Conservation (phyloP, 2,329 filamentous ascomycete species). For the Myriangium duriaei region DNA sequence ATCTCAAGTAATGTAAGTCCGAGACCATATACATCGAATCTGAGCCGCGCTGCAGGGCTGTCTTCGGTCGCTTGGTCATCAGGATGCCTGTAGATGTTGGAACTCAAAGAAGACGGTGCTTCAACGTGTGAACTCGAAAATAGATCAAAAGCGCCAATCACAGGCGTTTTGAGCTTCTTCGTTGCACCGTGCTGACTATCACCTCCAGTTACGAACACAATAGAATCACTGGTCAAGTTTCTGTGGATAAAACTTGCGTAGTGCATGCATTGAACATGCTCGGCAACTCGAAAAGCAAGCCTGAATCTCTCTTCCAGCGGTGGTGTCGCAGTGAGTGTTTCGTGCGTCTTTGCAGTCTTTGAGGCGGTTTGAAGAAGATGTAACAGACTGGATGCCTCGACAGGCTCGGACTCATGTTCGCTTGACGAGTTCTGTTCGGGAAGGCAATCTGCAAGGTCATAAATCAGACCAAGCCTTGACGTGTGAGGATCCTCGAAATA, state of each 20-base stretch:
- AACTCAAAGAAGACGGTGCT: no score
- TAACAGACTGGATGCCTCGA: constrained; percentile 33
- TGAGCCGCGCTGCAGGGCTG: constrained; percentile 36
- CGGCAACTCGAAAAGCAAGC: constrained; percentile 58
- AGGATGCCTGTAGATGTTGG: constrained; percentile 20
- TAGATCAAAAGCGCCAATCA: constrained; percentile 62
- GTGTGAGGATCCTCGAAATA: constrained; percentile 67
- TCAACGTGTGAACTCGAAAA: constrained; percentile 48
- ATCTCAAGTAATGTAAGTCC: constrained; percentile 63
- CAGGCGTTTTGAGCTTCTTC: constrained; percentile 51
- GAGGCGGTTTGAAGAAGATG: constrained; percentile 36
- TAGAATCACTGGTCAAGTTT: constrained; percentile 53
- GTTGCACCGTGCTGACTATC: constrained; percentile 29
- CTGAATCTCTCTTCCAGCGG: constrained; percentile 64
- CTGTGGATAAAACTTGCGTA: constrained; percentile 57
- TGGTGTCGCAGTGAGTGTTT: constrained; percentile 37
- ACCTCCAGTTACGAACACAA: constrained; percentile 49
- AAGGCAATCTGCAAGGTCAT: constrained; percentile 51
- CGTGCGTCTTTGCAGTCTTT: constrained; percentile 28
- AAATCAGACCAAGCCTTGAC: constrained; percentile 58
- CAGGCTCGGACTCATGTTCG: constrained; percentile 16
- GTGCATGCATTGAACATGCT: constrained; percentile 63
- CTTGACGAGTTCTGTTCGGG: constrained; percentile 23
- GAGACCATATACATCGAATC: constrained; percentile 57
- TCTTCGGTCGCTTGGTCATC: constrained; percentile 23